phyloP scores from a whole-genome alignment of 176 grass and related monocot genomes.

The Calamus simplicifolius region DNA sequence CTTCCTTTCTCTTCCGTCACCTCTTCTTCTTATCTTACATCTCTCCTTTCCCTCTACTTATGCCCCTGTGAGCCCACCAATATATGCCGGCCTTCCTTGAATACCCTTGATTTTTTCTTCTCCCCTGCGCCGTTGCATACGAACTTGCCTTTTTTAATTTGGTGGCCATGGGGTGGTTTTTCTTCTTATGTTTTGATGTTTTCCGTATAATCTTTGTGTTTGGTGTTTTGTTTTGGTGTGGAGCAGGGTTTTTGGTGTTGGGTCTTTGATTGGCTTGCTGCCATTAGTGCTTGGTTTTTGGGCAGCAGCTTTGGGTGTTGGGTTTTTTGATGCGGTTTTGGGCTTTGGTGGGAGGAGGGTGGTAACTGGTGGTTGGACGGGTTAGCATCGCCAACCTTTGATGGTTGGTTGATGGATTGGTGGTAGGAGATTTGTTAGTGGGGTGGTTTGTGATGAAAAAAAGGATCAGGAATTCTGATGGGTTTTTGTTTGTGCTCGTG shows the following conservation, averaged over 20 bases:
- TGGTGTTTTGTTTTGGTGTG: constrained; percentile 7
- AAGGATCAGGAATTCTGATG: too few relatives aligned
- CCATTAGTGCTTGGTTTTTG: neutral
- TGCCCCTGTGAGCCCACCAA: constrained; percentile 20
- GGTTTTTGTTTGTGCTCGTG: too few relatives aligned
- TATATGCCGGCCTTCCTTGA: constrained; percentile 16
- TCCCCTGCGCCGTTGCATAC: constrained; percentile 4
- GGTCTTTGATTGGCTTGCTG: too few relatives aligned
- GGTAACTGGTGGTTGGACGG: neutral
- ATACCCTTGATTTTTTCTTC: constrained; percentile 9
- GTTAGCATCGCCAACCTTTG: neutral
- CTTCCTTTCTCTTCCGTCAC: too few relatives aligned
- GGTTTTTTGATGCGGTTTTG: neutral
- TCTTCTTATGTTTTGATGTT: constrained; percentile 10
- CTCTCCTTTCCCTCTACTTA: too few relatives aligned
- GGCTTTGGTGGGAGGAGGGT: neutral
- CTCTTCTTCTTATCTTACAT: too few relatives aligned
- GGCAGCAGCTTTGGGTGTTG: neutral
- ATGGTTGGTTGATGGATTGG: neutral
- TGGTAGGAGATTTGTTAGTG: neutral
- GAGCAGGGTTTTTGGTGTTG: neutral
- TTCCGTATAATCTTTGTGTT: constrained; percentile 25
- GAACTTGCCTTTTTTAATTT: constrained; percentile 10
- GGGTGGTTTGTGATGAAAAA: neutral
- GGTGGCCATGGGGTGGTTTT: neutral